These are phyloP conservation scores for Lactarius pseudohatsudake DNA, from an alignment of 768 basidiomycete genomes.

Conservation along the genomic window DNA sequence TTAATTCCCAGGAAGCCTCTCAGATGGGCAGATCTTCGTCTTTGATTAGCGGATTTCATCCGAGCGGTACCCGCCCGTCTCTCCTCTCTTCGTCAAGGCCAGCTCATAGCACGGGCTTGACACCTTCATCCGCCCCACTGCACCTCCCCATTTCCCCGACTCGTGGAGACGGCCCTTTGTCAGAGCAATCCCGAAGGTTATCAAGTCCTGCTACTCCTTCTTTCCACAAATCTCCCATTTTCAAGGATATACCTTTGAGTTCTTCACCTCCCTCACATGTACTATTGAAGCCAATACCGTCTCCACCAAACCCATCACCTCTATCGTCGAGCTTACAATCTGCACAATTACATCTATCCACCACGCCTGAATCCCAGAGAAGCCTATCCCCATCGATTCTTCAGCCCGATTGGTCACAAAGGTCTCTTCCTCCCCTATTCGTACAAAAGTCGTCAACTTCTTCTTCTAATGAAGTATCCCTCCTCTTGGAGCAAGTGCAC, in stretches of 20 bases:
- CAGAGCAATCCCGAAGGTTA: background rate
- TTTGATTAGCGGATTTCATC: background rate
- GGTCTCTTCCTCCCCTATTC: background rate
- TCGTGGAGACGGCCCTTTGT: background rate
- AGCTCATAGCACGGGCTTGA: background rate
- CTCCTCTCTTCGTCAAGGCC: slow-evolving; percentile 13
- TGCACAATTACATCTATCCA: background rate
- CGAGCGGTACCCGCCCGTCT: background rate
- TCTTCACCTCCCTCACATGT: slow-evolving; percentile 19
- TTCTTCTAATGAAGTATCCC: background rate
- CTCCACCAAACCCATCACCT: slow-evolving; percentile 5
- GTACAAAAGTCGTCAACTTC: background rate
- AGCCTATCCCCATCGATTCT: background rate
- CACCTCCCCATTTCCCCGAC: background rate
- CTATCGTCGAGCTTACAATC: background rate
- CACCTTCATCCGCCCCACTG: slow-evolving; percentile 8
- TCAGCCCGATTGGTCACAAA: slow-evolving; percentile 1
- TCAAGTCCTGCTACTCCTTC: background rate
- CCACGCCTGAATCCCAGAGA: slow-evolving; percentile 3
- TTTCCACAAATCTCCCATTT: background rate
- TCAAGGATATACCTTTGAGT: slow-evolving; percentile 16
- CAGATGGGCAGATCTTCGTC: background rate
- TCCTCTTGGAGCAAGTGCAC: slow-evolving; percentile 16
- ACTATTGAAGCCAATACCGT: slow-evolving; percentile 12
- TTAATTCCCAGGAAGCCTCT: slow-evolving; percentile 9